phyloP scores from a whole-genome alignment of 2,329 filamentous ascomycete species.

The Davidsoniella eucalypti region DNA sequence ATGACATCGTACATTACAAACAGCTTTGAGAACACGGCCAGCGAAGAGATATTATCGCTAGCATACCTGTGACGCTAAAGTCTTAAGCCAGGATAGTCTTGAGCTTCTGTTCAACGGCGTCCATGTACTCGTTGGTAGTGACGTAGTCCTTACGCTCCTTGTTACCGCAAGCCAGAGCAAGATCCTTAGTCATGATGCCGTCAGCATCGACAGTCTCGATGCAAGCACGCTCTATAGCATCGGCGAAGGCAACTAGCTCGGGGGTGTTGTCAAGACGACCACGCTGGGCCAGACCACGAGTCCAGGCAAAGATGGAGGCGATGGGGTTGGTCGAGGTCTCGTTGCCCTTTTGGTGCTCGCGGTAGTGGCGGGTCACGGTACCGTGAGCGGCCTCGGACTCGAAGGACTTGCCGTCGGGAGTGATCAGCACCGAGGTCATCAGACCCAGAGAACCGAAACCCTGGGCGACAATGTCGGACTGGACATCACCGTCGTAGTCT shows the following conservation, averaged over 20 bases:
- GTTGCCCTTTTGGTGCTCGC: conserved; percentile 94
- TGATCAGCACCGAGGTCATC: conserved; percentile 96
- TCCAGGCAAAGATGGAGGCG: conserved; percentile 98
- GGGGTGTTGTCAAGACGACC: conserved; percentile 88
- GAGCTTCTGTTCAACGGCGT: conserved; percentile 80
- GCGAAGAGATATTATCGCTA: too few species aligned
- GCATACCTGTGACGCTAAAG: background rate
- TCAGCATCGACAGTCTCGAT: conserved; percentile 87
- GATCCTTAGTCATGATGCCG: conserved; percentile 97
- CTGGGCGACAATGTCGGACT: conserved; percentile 96
- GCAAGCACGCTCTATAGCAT: conserved; percentile 82
- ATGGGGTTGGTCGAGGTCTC: conserved; percentile 98
- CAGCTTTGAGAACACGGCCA: too few species aligned
- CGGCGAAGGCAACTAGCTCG: conserved; percentile 78
- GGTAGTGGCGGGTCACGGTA: conserved; percentile 95
- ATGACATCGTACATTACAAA: too few species aligned
- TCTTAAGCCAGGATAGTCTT: conserved; percentile 44
- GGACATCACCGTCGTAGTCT: conserved; percentile 99
- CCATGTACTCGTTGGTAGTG: conserved; percentile 80
- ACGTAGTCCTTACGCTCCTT: conserved; percentile 72
- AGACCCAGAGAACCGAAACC: conserved; percentile 95
- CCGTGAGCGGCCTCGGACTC: conserved; percentile 97
- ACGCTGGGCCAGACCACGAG: conserved; percentile 80
- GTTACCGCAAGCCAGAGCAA: conserved; percentile 88
- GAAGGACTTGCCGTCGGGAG: conserved; percentile 90